Percentiles rank a stretch among this genome's conserved stretches.
phyloP scores from a whole-genome alignment of 2,329 filamentous ascomycete species.

The Scedosporium boydii region DNA sequence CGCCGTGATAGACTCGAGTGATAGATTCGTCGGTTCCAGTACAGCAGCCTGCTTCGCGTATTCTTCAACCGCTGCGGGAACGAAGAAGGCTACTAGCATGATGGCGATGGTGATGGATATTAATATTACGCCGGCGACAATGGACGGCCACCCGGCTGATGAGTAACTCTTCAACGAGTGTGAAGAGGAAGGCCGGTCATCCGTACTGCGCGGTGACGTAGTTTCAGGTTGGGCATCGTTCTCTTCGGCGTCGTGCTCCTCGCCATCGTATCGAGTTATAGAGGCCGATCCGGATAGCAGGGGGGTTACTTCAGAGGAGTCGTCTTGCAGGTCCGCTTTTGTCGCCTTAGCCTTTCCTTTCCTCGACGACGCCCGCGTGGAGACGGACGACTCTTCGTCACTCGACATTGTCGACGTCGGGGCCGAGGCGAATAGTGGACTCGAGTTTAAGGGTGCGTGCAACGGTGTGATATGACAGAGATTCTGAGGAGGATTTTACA shows the following conservation, averaged over 20 bases:
- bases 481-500: no score
- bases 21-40: slow-evolving; percentile 73
- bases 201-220: slow-evolving; percentile 17
- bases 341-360: slow-evolving; percentile 5
- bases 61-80: slow-evolving; percentile 69
- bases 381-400: background rate
- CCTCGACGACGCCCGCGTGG: slow-evolving; percentile 1
- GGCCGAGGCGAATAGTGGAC: background rate
- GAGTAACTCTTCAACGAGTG: slow-evolving; percentile 23
- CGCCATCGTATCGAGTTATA: slow-evolving; percentile 28
- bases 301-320: slow-evolving; percentile 38
- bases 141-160: slow-evolving; percentile 61
- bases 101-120: slow-evolving; percentile 55
- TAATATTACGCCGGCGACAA: slow-evolving; percentile 62
- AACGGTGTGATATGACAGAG: no score
- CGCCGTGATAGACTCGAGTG: slow-evolving; percentile 74
- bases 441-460: background rate
- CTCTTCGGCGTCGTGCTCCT: slow-evolving; percentile 19
- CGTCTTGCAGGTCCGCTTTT: background rate
- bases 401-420: background rate
- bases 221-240: slow-evolving; percentile 20
- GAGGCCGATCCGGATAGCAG: slow-evolving; percentile 31
- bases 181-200: slow-evolving; percentile 12
- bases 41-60: slow-evolving; percentile 79
- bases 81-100: slow-evolving; percentile 70